Evolutionary conservation across 1,284 basidiomycete species (phyloP), one percentile per base, ranked within the genome.

Genomic region (Bjerkandera adusta): DNA sequence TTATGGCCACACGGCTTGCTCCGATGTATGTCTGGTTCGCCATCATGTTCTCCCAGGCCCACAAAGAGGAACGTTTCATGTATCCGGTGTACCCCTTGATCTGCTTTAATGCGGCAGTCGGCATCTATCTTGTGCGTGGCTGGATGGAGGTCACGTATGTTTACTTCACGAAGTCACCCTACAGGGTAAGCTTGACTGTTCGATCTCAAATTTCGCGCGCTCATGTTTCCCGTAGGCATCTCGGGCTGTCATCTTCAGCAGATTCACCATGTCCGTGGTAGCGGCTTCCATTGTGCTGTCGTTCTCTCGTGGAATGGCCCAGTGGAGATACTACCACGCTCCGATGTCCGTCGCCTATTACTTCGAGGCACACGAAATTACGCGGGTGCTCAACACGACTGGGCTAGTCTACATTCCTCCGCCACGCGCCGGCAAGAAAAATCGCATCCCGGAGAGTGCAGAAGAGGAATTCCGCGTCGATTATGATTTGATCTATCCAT

Each of bases 31-130:
- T 97, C 22, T 99, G 97, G 95, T 61, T 89, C 38, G 76, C 66
- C 2, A 83, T 97, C 53, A 70, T 99, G 53, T 84, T 81, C 6
- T 53, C 74, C 1, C 97, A 99, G 68, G 69, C 87, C 4, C 97
- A 99, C 71, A 99, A 99, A 70, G 97, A 99, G 67, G 97, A 99
- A 65, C 77, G 97, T 20, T 99, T 99, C 72, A 89, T 99, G 85
- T 99, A 86, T 68, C 96, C 97, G 1, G 86, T 83, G 1, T 99
- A 97, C 67, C 87, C 93, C 0, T 69, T 98, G 36, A 69, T 99
- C 43, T 92, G 91, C 64, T 91, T 99, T 70, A 98, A 98, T 65
- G 96, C 93, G 1, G 92, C 92, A 3, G 85, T 95, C 21, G 74
- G 84, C 26, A 57, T 97, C 21, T 95, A 89, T 68, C 74, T 97